phyloP scores from a whole-genome alignment of 2,329 filamentous ascomycete genomes.

The Fusarium denticulatum region DNA sequence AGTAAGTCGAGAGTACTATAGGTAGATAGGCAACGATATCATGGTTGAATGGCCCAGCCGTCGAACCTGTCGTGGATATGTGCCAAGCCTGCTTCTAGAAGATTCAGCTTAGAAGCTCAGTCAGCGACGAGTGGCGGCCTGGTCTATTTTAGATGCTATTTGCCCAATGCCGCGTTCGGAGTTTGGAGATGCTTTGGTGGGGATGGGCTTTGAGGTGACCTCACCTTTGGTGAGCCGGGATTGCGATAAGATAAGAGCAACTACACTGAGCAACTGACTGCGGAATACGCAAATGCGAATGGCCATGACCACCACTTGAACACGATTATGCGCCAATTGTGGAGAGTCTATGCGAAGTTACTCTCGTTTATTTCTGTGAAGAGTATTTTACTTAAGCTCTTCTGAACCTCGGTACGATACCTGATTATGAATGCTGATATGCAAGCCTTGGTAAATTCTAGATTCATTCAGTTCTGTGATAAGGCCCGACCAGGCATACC shows the following conservation, averaged over 20 bases:
- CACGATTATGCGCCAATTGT: slow-evolving; percentile 15
- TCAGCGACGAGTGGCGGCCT: slow-evolving; percentile 34
- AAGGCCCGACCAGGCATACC: not conserved
- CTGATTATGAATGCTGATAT: not conserved
- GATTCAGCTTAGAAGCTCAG: slow-evolving; percentile 40
- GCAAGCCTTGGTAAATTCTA: not conserved
- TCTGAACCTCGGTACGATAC: not conserved
- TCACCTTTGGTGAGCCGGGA: slow-evolving; percentile 19
- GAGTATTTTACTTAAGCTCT: not conserved
- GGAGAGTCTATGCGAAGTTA: not conserved
- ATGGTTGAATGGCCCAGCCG: slow-evolving; percentile 17
- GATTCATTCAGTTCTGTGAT: not conserved
- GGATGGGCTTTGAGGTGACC: slow-evolving; percentile 39
- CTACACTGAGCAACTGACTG: slow-evolving; percentile 15
- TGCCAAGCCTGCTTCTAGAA: slow-evolving; percentile 39
- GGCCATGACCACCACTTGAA: not conserved
- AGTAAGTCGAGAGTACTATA: slow-evolving; percentile 7
- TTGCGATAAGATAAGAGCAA: slow-evolving; percentile 34
- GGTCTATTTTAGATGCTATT: slow-evolving; percentile 30
- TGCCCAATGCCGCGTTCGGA: slow-evolving; percentile 30
- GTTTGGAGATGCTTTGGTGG: slow-evolving; percentile 37
- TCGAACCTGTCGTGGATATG: slow-evolving; percentile 8
- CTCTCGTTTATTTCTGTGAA: not conserved
- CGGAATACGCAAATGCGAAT: slow-evolving; percentile 29
- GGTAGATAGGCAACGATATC: slow-evolving; percentile 9